Evolutionary conservation across 331 rosid species (phyloP).

Genomic region (Malus hybrid): DNA sequence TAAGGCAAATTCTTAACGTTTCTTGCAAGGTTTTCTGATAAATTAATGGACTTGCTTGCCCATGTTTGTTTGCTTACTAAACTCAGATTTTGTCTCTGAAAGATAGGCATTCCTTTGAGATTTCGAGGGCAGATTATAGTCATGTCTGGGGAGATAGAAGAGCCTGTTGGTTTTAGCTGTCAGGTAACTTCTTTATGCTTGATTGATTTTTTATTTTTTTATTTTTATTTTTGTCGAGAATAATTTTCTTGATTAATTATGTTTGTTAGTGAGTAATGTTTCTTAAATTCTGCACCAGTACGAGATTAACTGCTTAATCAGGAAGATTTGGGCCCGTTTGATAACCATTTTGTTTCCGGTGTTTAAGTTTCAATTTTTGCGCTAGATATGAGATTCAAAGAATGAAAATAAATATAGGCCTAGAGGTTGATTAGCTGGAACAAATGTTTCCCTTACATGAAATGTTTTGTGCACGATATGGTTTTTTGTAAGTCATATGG

Average conservation of each 20-base stretch:
- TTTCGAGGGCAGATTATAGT: neutral
- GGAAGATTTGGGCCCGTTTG: neutral
- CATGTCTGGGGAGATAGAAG: slow-evolving; percentile 45
- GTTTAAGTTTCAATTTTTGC: neutral
- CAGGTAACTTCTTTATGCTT: slow-evolving; percentile 36
- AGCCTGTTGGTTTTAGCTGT: slow-evolving; percentile 32
- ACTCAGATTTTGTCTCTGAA: neutral
- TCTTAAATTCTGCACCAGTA: neutral
- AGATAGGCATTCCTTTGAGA: neutral
- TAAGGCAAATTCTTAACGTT: slow-evolving; percentile 1
- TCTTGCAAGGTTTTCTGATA: neutral
- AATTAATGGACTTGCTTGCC: neutral
- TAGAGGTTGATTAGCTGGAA: neutral
- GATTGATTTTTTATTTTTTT: neutral
- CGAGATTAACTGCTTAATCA: neutral
- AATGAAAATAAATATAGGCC: neutral
- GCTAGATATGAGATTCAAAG: neutral
- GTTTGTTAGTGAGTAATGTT: neutral
- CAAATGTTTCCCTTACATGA: neutral
- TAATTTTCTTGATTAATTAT: neutral
- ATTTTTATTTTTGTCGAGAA: too few species aligned
- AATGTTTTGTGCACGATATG: neutral
- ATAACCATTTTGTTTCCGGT: neutral
- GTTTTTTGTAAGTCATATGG: neutral
- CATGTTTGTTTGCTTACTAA: neutral